Evolutionary conservation across 1,284 basidiomycete genomes (phyloP), one percentile per base, ranked within the genome.

Genomic region (Cryptococcus jaspeensis): DNA sequence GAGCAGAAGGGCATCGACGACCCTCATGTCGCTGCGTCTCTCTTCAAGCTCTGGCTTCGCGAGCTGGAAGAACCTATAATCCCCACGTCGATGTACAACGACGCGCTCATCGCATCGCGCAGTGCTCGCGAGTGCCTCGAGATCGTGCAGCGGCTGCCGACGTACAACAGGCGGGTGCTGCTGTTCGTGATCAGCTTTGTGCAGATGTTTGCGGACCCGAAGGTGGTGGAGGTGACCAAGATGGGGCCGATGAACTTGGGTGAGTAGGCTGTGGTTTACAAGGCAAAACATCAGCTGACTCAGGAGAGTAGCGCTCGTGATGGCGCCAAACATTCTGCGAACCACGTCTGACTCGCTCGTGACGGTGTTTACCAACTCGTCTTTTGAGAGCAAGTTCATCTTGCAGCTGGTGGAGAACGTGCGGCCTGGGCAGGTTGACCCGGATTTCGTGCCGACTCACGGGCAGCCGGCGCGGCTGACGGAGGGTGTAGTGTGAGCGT

Each of bases 11-110:
- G 86, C 32, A 84, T 93, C 50, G 88, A 90, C 62, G 91, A 94
- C 71, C 89, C 90, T 0, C 87, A 93, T 66, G 87, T 93, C 47
- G 85, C 90, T 1, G 90, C 90, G 5, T 90, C 88, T 2, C 80
- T 93, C 46, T 83, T 94, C 77, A 95, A 96, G 78, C 82, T 94
- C 8, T 96, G 91, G 91, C 81, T 95, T 13, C 84, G 92, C 46
- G 92, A 96, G 74, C 84, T 95, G 16, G 84, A 86, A 66, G 88
- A 92, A 63, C 92, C 92, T 12, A 81, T 95, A 45, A 84, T 96
- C 20, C 92, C 92, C 3, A 83, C 87, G 56, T 51, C 63, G 9
- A 48, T 73, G 38, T 90, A 92, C 73, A 90, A 90, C 70, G 85
- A 90, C 53, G 83, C 84, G 23, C 83, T 83, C 55, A 65, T 68